Evolutionary conservation across 345 rosid species (phyloP).

Genomic region (Arabidopsis thaliana): DNA sequence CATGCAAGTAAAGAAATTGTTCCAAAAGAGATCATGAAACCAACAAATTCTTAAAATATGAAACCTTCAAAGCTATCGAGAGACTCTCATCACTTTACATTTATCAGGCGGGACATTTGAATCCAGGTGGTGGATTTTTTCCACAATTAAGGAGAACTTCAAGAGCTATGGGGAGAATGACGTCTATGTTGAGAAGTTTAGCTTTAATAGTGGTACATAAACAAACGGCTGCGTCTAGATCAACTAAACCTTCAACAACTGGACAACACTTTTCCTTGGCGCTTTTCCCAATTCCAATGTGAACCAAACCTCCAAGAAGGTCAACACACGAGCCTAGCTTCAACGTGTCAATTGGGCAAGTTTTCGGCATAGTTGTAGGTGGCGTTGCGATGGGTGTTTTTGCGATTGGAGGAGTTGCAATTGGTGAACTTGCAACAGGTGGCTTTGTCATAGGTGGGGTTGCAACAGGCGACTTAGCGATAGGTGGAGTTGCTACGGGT

Average conservation of each 20-base stretch:
- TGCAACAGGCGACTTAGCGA: not conserved
- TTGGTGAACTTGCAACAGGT: not conserved
- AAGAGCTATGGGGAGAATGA: slow-evolving; percentile 76
- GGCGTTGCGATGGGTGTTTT: not conserved
- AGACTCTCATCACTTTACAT: slow-evolving; percentile 19
- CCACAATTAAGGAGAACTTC: slow-evolving; percentile 77
- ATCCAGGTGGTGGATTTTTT: slow-evolving; percentile 70
- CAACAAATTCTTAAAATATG: not conserved
- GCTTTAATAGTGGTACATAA: slow-evolving; percentile 77
- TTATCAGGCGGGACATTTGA: slow-evolving; percentile 52
- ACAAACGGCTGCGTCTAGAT: slow-evolving; percentile 81
- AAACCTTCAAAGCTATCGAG: not conserved
- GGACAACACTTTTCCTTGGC: slow-evolving; percentile 81
- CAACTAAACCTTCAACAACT: slow-evolving; percentile 63
- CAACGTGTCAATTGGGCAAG: slow-evolving; percentile 70
- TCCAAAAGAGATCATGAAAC: not conserved
- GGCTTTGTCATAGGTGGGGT: not conserved
- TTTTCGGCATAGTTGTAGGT: slow-evolving; percentile 36
- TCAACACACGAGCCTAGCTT: slow-evolving; percentile 84
- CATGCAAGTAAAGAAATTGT: not conserved
- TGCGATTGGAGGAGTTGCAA: not conserved
- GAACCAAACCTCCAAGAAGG: slow-evolving; percentile 70
- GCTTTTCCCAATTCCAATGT: slow-evolving; percentile 66
- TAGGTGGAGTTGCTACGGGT: too few relatives aligned
- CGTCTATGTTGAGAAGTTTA: slow-evolving; percentile 68